Base-by-base conservation (phyloP, 2,329 filamentous ascomycete genomes). In the Colletotrichum camelliae region DNA sequence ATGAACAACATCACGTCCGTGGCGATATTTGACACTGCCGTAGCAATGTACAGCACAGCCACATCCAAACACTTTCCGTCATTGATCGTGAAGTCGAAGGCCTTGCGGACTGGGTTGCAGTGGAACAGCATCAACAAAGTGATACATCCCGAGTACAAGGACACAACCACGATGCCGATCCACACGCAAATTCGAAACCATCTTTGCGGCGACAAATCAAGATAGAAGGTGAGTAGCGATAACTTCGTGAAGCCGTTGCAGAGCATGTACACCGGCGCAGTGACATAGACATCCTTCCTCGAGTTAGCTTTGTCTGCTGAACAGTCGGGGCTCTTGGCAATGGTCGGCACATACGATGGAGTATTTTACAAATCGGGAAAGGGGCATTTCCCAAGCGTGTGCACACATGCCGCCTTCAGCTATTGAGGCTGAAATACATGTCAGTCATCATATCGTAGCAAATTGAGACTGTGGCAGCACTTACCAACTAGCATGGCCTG, bases 1-100 rank as follows among this genome's bases (percentile, higher is more conserved):
- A 84, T 77, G 62, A 88, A 88, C 18, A 89, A 84, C 8, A 89
- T 77, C 7, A 90, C 67, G 76, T 90, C 88, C 7, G 87, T 88
- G 18, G 85, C 66, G 61, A 90, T 87, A 72, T 89, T 89, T 15
- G 87, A 81, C 4, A 84, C 85, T 0, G 87, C 87, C 9, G 88
- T 89, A 35, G 85, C 83, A 24, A 90, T 85, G 78, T 89, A 89
- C 29, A 90, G 85, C 2, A 84, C 81, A 15, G 87, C 84, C n/a
- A 85, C 83, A 65, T 88, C 81, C 58, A 90, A 82, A 70, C 88
- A 90, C 27, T 58, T 80, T 75, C 77, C 87, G 74, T 58, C 81
- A 39, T 74, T 77, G 7, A 83, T 77, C 1, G 70, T 78, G 1
- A 81, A 67, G 31, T 85, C 80, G 79, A 82, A 87, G 5, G 79